phyloP scores from a whole-genome alignment of 2,329 filamentous ascomycete genomes.

The Aspergillus piperis region DNA sequence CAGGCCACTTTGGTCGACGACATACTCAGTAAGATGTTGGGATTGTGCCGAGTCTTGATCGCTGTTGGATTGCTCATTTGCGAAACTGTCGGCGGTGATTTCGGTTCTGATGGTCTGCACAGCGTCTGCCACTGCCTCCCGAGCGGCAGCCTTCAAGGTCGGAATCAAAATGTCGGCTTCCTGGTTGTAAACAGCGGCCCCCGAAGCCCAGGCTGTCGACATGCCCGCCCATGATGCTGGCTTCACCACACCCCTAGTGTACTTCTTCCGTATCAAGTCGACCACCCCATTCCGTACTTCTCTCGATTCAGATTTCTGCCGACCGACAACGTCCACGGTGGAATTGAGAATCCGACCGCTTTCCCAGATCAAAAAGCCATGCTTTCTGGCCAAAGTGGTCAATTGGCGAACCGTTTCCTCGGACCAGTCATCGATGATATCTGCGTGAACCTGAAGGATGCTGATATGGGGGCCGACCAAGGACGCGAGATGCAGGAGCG shows the following conservation, averaged over 20 bases:
- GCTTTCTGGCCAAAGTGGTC: constrained; percentile 35
- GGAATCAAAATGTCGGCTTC: constrained; percentile 46
- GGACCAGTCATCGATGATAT: constrained; percentile 63
- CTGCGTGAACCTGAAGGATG: constrained; percentile 62
- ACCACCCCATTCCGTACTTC: constrained; percentile 36
- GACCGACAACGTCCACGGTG: constrained; percentile 35
- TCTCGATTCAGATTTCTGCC: constrained; percentile 28
- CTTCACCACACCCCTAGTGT: constrained; percentile 41
- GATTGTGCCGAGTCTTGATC: constrained; percentile 17
- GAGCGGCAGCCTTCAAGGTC: constrained; percentile 43
- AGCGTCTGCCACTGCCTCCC: constrained; percentile 42
- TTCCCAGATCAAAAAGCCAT: constrained; percentile 46
- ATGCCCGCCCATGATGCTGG: constrained; percentile 43
- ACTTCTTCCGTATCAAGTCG: constrained; percentile 40
- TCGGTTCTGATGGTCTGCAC: constrained; percentile 44
- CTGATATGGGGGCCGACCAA: constrained; percentile 63
- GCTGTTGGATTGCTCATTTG: constrained; percentile 19
- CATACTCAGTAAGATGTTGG: constrained; percentile 29
- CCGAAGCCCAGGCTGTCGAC: constrained; percentile 43
- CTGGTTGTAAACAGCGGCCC: constrained; percentile 37
- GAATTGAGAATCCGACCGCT: constrained; percentile 42
- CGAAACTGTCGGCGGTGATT: constrained; percentile 35
- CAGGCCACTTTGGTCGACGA: constrained; percentile 18
- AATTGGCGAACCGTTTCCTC: constrained; percentile 53
- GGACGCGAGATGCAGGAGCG: constrained; percentile 58